phyloP scores from a whole-genome alignment of 2,329 filamentous ascomycete genomes.

The Claviceps pazoutovae region DNA sequence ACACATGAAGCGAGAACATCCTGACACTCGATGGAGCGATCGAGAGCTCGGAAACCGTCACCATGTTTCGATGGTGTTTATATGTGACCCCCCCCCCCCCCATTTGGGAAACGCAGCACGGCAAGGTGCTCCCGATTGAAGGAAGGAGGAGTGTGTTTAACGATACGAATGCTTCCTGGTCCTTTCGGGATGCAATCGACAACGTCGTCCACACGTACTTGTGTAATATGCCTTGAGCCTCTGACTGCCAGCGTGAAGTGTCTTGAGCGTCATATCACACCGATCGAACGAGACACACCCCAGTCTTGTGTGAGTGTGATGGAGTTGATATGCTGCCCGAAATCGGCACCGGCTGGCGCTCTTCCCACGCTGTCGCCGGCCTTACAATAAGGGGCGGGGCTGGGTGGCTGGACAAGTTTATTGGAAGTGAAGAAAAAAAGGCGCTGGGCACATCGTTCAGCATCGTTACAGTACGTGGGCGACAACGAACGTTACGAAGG shows the following conservation, averaged over 20 bases:
- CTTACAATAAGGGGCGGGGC: neutral
- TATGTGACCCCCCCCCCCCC: neutral
- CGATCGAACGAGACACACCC: neutral
- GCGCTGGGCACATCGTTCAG: neutral
- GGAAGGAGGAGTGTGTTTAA: neutral
- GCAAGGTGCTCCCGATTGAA: neutral
- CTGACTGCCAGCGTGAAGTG: neutral
- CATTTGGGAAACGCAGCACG: neutral
- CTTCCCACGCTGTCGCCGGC: neutral
- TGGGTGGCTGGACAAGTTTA: neutral
- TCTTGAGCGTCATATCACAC: neutral
- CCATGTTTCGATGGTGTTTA: neutral
- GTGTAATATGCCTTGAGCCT: neutral
- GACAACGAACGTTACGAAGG: neutral
- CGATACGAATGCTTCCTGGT: neutral
- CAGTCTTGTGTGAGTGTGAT: neutral
- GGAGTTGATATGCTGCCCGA: neutral
- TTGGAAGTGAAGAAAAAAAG: neutral
- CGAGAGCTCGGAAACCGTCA: too few relatives aligned
- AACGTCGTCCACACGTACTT: neutral
- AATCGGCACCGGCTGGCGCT: neutral
- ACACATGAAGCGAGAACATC: neutral
- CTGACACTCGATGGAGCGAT: neutral
- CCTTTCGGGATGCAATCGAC: neutral
- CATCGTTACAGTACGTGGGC: neutral